Evolutionary conservation across 169 alveolate species (phyloP), one percentile per base, ranked within the genome.

Genomic region (Besnoitia besnoiti): DNA sequence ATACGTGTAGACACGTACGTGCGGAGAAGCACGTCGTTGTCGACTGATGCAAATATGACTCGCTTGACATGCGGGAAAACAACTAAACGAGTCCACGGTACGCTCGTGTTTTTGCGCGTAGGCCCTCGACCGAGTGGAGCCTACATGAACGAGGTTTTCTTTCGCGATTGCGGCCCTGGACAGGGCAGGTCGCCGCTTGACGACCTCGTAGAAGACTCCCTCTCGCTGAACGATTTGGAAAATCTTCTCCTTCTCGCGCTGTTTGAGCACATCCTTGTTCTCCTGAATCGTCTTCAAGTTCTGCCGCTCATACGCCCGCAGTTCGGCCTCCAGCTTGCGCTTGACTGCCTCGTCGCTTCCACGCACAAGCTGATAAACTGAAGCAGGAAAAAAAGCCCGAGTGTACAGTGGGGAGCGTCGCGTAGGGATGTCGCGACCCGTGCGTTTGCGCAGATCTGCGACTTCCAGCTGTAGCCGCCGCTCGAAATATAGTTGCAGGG

Each of bases 151-250:
- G 46, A 46, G 49, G 59, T 73, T 35, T 37, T 73, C 84, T 62
- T 87, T 39, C 37, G 0, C 47, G 33, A 37, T 51, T 0, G 76
- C 39, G 7, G 49, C 44, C 61, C 91, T 42, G 30, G 85, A 37
- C 4, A 42, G 40, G 55, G 87, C 87, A 16, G 85, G 85, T 21
- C 77, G 55, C n/a, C 27, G 62, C n/a, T 87, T 87, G 91, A 87
- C 91, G 49, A 87, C 50, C 46, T 87, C 91, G 67, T 87, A 87
- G 67, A 87, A 87, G 67, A 37, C 46, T 27, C 91, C 91, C 42
- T 87, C 91, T 73, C 77, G 35, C 85, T 62, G 76, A 30, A 87
- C 91, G 35, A 87, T 87, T 35, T 42, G 84, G 30, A 35, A 39
- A 7, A 87, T 62, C 85, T 87, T 87, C 30, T 77, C 87, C 59